phyloP scores from a whole-genome alignment of 2,329 filamentous ascomycete species.

The Zymoseptoria passerinii region DNA sequence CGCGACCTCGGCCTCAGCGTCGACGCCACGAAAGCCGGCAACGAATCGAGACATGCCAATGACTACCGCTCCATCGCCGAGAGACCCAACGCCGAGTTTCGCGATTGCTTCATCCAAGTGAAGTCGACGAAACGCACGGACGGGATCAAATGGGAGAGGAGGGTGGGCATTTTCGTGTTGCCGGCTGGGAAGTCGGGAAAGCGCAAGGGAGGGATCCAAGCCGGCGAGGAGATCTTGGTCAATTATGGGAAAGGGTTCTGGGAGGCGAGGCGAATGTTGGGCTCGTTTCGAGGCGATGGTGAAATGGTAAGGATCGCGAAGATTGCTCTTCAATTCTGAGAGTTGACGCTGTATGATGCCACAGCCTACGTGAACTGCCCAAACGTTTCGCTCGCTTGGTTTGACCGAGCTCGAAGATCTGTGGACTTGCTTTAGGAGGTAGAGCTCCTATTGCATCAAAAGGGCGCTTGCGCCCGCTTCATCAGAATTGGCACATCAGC shows the following conservation, averaged over 20 bases:
- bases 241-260: conserved; percentile 42
- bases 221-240: conserved; percentile 45
- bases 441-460: not conserved
- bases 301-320: conserved; percentile 23
- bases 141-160: conserved; percentile 35
- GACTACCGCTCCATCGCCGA: conserved; percentile 44
- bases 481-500: not conserved
- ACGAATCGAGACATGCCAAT: conserved; percentile 47
- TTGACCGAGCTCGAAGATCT: too few species aligned
- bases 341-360: not conserved
- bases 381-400: too few species aligned
- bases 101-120: conserved; percentile 32
- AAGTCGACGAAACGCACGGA: conserved; percentile 31
- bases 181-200: conserved; percentile 42
- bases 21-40: conserved; percentile 42
- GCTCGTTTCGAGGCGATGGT: conserved; percentile 20
- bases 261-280: conserved; percentile 19
- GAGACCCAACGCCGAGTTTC: conserved; percentile 32
- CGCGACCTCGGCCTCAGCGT: conserved; percentile 41
- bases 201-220: conserved; percentile 38
- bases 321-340: conserved; percentile 19
- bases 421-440: not conserved
- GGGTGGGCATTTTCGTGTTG: conserved; percentile 45
- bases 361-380: not conserved
- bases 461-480: not conserved